A percentile compares a stretch with the other conserved stretches of the same genome.
phyloP scores from a whole-genome alignment of 805 yeast species.

The Nakazawaea wyomingensis region DNA sequence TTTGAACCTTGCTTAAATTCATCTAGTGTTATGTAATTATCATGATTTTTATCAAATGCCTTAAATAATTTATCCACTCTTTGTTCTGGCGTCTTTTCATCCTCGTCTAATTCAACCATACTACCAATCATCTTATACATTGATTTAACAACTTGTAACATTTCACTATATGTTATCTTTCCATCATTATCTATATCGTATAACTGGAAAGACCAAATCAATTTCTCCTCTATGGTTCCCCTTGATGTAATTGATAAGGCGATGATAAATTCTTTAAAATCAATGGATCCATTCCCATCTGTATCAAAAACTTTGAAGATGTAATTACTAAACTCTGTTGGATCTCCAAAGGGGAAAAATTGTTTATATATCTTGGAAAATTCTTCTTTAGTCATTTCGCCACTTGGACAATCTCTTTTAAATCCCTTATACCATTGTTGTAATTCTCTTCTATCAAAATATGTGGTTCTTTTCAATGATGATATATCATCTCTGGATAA shows the following conservation, averaged over 20 bases:
- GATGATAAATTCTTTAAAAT: slow-evolving; percentile 86
- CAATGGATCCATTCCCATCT: slow-evolving; percentile 74
- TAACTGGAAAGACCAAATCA: slow-evolving; percentile 83
- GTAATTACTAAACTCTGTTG: slow-evolving; percentile 82
- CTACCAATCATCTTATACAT: slow-evolving; percentile 95
- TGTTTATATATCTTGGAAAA: slow-evolving; percentile 90
- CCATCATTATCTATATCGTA: slow-evolving; percentile 85
- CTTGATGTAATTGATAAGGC: slow-evolving; percentile 84
- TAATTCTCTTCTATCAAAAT: slow-evolving; percentile 87
- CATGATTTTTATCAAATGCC: slow-evolving; percentile 63
- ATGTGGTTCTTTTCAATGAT: slow-evolving; percentile 76
- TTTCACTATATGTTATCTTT: slow-evolving; percentile 66
- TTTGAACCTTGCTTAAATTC: slow-evolving; percentile 83
- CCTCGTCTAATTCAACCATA: slow-evolving; percentile 83
- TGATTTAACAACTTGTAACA: slow-evolving; percentile 73
- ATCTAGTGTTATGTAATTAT: slow-evolving; percentile 67
- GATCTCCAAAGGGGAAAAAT: slow-evolving; percentile 98
- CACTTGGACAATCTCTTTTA: slow-evolving; percentile 87
- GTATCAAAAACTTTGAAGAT: slow-evolving; percentile 87
- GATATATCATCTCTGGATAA: slow-evolving; percentile 85
- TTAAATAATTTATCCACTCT: slow-evolving; percentile 79
- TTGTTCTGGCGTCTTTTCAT: slow-evolving; percentile 87
- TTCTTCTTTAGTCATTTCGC: slow-evolving; percentile 81
- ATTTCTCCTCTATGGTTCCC: slow-evolving; percentile 78
- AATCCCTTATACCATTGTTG: slow-evolving; percentile 99